Percentiles rank a stretch among this genome's conserved stretches.
These are phyloP conservation scores for Nemania sp. DNA, from an alignment of 2,329 filamentous ascomycete genomes.

Conservation along the genomic window DNA sequence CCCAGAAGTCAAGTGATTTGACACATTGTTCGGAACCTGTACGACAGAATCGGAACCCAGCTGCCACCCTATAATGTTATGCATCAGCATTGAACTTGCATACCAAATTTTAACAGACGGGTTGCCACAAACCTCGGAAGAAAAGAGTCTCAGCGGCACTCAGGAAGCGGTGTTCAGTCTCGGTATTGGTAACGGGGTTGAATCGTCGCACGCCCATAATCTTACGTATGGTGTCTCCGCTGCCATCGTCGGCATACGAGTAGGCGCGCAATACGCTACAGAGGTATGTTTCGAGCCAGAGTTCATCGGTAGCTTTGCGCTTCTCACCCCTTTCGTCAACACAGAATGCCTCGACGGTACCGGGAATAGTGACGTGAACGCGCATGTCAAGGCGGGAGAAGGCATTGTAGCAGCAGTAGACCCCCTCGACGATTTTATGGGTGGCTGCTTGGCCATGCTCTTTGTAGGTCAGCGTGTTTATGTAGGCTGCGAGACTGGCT, in stretches of 20 bases:
- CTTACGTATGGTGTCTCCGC: slow-evolving; percentile 92
- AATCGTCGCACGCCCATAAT: slow-evolving; percentile 97
- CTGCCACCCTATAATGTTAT: slow-evolving; percentile 77
- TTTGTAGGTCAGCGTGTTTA: slow-evolving; percentile 95
- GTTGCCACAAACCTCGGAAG: slow-evolving; percentile 76
- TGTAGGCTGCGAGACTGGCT: slow-evolving; percentile 95
- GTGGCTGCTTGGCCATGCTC: slow-evolving; percentile 80
- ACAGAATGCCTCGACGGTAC: slow-evolving; percentile 96
- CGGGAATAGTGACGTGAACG: slow-evolving; percentile 96
- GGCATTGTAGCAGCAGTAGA: slow-evolving; percentile 99
- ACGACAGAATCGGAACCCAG: slow-evolving; percentile 96
- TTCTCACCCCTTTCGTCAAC: slow-evolving; percentile 97
- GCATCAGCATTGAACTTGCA: slow-evolving; percentile 19
- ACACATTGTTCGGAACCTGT: slow-evolving; percentile 96
- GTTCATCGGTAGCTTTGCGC: slow-evolving; percentile 88
- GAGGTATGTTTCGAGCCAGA: slow-evolving; percentile 98
- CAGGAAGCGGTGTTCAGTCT: slow-evolving; percentile 95
- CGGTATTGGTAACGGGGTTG: slow-evolving; percentile 98
- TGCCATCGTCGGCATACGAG: slow-evolving; percentile 95
- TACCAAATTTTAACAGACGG: background rate
- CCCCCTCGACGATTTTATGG: slow-evolving; percentile 90
- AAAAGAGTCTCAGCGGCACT: slow-evolving; percentile 95
- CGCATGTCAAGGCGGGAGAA: slow-evolving; percentile 98
- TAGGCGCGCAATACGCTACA: slow-evolving; percentile 95
- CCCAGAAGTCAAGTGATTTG: slow-evolving; percentile 94